A percentile compares a stretch with the other conserved stretches of the same genome.
Evolutionary conservation across 768 basidiomycete genomes (phyloP).

Genomic region (Serpula lacrymans): DNA sequence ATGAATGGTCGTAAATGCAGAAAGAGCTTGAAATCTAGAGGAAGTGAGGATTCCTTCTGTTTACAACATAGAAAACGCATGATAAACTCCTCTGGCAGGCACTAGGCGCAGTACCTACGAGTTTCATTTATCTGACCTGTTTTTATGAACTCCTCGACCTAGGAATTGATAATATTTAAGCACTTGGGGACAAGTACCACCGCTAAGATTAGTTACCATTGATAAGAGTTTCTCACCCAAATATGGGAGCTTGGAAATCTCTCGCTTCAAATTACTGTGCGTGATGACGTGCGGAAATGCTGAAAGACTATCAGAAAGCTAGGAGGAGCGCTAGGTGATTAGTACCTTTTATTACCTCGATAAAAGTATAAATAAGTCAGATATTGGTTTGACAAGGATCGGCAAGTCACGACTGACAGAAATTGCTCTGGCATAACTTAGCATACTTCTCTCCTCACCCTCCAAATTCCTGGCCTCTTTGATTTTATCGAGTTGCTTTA

Average conservation of each 20-base stretch:
- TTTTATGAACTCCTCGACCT: constrained; percentile 65
- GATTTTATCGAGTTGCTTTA: constrained; percentile 56
- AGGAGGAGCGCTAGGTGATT: neutral
- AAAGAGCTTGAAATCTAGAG: constrained; percentile 53
- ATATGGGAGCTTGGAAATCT: constrained; percentile 42
- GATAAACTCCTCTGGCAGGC: neutral
- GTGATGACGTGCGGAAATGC: constrained; percentile 49
- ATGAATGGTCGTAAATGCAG: constrained; percentile 59
- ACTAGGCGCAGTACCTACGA: constrained; percentile 31
- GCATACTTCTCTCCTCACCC: constrained; percentile 60
- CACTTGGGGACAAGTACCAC: neutral
- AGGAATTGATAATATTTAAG: neutral
- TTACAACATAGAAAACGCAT: constrained; percentile 1
- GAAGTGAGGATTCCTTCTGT: constrained; percentile 47
- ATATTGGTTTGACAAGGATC: neutral
- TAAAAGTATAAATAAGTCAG: constrained; percentile 3
- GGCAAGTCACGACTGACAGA: constrained; percentile 45
- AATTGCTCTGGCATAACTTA: constrained; percentile 72
- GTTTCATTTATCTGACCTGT: constrained; percentile 58
- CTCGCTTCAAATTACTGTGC: constrained; percentile 30
- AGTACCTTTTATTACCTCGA: constrained; percentile 48
- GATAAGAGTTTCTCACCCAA: constrained; percentile 48
- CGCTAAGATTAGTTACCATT: constrained; percentile 36
- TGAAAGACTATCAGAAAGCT: constrained; percentile 14
- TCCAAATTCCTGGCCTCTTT: constrained; percentile 59